Percentiles rank a stretch among this genome's conserved stretches.
These are phyloP conservation scores for Exophiala aquamarina DNA, from an alignment of 2,329 filamentous ascomycete species.

Conservation along the genomic window DNA sequence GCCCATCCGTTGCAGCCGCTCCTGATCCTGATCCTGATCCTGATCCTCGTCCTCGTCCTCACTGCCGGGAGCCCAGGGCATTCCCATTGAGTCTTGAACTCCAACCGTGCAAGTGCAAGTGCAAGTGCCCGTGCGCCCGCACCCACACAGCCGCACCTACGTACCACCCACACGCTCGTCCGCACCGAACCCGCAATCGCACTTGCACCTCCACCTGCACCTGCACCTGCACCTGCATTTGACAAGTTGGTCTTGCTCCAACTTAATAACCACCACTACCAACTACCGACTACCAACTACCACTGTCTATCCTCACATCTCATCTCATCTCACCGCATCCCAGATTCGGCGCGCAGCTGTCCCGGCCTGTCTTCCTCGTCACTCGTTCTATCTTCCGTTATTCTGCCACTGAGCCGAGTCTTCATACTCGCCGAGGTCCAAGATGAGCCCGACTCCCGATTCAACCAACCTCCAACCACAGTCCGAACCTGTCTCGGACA, in stretches of 20 bases:
- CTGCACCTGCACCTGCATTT: constrained; percentile 1
- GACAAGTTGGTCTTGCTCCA: neutral
- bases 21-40: no score
- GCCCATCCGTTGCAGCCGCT: no score
- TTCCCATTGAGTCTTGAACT: no score
- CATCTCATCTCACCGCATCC: neutral
- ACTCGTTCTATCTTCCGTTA: neutral
- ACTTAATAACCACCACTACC: neutral
- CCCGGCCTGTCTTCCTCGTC: neutral
- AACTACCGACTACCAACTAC: neutral
- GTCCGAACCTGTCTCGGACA: constrained; percentile 7
- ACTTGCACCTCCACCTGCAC: neutral
- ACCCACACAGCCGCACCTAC: no score
- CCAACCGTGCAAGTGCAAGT: no score
- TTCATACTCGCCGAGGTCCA: neutral
- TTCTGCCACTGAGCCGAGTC: neutral
- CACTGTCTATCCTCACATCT: neutral
- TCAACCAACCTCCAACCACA: constrained; percentile 6
- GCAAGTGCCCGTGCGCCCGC: no score
- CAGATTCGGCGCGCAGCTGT: neutral
- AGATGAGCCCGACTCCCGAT: constrained; percentile 6
- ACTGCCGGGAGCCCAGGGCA: no score
- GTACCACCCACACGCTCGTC: neutral
- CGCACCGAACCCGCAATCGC: neutral
- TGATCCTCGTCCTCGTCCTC: no score